Base-by-base conservation (phyloP, 2,329 filamentous ascomycete genomes). In the Xylaria sp. region DNA sequence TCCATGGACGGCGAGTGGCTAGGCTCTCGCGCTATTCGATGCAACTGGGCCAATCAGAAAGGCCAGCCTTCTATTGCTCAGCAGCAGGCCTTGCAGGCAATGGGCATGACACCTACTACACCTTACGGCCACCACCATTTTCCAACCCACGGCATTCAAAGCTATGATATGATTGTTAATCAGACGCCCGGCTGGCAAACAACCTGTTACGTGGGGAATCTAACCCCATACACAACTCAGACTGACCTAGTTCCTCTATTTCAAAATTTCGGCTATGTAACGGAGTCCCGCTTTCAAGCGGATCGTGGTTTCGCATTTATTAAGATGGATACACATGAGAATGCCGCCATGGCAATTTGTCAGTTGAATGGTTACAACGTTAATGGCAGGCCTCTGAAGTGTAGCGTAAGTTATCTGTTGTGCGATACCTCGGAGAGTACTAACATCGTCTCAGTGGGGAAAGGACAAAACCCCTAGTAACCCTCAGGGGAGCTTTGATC, bases 11-110 rank as follows among this genome's bases (percentile, higher is more conserved):
- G 95, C 65, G 95, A 99, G 81, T 99, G 95, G 95, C 89, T 99
- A 53, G 95, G 95, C 56, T 98, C 95, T 71, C 91, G 95, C 67
- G 95, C 95, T 40, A 99, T 99, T 74, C 93, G 95, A 71, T 98
- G 94, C 86, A 99, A 99, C 83, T 99, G 95, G 95, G 95, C 95
- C 63, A 99, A 99, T 81, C 95, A 99, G 76, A 99, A 99, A 83
- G 95, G 95, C n/a, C 95, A 99, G 75, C 95, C 95, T 58, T 98
- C 95, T 1, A 97, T 98, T 77, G 93, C 93, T 49, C 94, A 99
- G 80, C 95, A 98, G 80, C 92, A 96, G 78, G 92, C 93, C 37
- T 95, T 99, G 92, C 90, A 90, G 65, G 90, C 93, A 61, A 97
- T 98, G 92, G 95, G 95, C 75, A 93, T 99, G 90, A 97, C 94